Evolutionary conservation across 371 early-diverging fungal genomes (phyloP).

Genomic region (Mucor irregularis): DNA sequence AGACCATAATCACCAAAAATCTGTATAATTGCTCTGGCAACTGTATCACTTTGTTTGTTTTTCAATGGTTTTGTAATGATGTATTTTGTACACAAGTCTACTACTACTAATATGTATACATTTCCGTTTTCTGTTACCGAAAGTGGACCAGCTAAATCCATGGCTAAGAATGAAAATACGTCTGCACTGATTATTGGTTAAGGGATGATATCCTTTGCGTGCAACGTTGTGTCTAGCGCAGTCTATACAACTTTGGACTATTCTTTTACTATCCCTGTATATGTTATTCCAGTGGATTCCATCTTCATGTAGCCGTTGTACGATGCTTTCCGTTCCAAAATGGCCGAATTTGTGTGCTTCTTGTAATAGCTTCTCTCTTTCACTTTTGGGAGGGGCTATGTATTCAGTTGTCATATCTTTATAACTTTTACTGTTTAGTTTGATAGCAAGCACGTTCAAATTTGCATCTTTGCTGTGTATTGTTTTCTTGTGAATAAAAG

Average conservation of each 20-base stretch:
- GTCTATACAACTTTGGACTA: not conserved
- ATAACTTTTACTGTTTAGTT: not conserved
- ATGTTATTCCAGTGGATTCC: constrained; percentile 14
- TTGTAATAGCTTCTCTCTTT: constrained; percentile 5
- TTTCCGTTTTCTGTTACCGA: not conserved
- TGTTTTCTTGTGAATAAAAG: too few relatives aligned
- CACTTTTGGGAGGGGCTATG: constrained; percentile 3
- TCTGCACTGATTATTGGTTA: not conserved
- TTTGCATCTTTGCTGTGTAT: not conserved
- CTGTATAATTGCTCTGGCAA: not conserved
- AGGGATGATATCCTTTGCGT: constrained; percentile 2
- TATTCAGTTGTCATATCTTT: not conserved
- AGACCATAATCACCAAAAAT: not conserved
- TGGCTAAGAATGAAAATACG: not conserved
- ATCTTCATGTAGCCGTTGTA: not conserved
- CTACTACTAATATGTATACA: constrained; percentile 19
- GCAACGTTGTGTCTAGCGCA: not conserved
- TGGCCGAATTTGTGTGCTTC: constrained; percentile 17
- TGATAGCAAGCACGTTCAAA: not conserved
- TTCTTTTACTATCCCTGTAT: not conserved
- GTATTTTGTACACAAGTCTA: constrained; percentile 27
- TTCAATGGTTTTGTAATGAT: constrained; percentile 20
- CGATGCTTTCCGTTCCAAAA: constrained; percentile 7
- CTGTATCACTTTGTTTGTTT: constrained; percentile 20
- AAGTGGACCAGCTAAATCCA: constrained; percentile 7